phyloP scores from a whole-genome alignment of 257 asterid species.

The Vinca minor region DNA sequence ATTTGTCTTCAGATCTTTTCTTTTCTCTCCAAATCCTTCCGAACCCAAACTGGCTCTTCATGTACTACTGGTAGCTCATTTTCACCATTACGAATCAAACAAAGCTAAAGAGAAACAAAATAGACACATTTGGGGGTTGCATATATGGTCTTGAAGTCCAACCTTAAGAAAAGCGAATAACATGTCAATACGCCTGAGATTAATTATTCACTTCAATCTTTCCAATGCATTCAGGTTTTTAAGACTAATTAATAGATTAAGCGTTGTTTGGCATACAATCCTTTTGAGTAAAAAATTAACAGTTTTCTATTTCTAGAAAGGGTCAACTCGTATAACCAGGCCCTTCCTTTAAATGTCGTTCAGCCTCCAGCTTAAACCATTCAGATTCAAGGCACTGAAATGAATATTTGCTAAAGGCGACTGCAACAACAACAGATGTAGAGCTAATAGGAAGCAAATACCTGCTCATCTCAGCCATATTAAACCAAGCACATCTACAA shows the following conservation, averaged over 20 bases:
- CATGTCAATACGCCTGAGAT: background rate
- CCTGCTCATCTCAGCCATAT: background rate
- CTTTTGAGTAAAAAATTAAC: background rate
- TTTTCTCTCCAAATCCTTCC: background rate
- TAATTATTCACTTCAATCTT: slow-evolving; percentile 1
- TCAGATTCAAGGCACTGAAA: background rate
- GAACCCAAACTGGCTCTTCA: background rate
- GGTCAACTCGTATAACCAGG: background rate
- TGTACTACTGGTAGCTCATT: background rate
- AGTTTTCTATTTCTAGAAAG: background rate
- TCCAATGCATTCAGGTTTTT: background rate
- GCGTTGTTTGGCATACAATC: background rate
- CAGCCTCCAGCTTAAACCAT: background rate
- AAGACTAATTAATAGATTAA: background rate
- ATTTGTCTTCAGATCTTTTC: background rate
- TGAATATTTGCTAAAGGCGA: background rate
- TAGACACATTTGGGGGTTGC: too few relatives aligned
- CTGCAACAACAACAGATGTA: background rate
- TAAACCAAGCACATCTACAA: background rate
- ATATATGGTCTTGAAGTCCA: background rate
- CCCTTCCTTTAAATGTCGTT: background rate
- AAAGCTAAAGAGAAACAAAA: background rate
- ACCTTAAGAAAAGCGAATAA: background rate
- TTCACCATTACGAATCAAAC: background rate
- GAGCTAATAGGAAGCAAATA: background rate